phyloP scores from a whole-genome alignment of 768 basidiomycete species.

The Boletus huronensis region DNA sequence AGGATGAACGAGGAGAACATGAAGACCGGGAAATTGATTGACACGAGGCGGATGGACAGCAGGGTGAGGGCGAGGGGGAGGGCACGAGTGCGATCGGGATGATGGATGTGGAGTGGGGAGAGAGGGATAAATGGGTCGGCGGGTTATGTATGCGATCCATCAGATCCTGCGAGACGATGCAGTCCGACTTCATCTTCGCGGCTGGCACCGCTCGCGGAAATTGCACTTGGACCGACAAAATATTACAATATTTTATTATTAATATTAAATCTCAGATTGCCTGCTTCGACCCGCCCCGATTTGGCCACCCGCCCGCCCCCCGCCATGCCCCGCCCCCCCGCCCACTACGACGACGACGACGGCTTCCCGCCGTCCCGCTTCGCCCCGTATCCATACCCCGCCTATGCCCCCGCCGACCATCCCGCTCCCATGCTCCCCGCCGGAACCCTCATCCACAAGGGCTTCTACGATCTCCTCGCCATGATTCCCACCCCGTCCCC shows the following conservation, averaged over 20 bases:
- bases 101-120: neutral
- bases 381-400: neutral
- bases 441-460: conserved; percentile 79
- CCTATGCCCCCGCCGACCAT: conserved; percentile 24
- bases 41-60: conserved; percentile 47
- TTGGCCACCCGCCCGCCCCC: neutral
- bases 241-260: neutral
- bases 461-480: conserved; percentile 83
- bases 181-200: conserved; percentile 24
- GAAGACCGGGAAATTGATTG: conserved; percentile 37
- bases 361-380: too few species aligned
- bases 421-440: conserved; percentile 43
- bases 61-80: conserved; percentile 35
- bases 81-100: conserved; percentile 32
- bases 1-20: conserved; percentile 47
- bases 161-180: conserved; percentile 18
- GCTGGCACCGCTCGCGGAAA: conserved; percentile 23
- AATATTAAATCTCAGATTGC: neutral
- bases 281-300: conserved; percentile 1
- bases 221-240: conserved; percentile 3
- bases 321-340: neutral
- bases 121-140: conserved; percentile 28
- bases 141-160: conserved; percentile 3
- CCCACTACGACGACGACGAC: too few species aligned
- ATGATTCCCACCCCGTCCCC: conserved; percentile 71